phyloP scores from a whole-genome alignment of 1,139 yeast species.

The Geotrichum australiense region DNA sequence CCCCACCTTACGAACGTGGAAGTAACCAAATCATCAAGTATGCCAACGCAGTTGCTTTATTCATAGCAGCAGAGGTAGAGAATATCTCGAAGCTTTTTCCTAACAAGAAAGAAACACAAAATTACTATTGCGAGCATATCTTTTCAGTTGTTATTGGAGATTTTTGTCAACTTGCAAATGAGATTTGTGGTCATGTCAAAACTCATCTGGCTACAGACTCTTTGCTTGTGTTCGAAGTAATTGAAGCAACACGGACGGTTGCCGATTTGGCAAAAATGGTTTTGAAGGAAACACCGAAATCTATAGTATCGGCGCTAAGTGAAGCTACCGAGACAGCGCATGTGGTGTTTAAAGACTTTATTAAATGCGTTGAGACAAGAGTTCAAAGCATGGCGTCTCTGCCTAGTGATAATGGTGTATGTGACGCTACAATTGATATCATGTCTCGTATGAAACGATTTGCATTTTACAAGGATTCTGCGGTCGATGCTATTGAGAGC shows the following conservation, averaged over 20 bases:
- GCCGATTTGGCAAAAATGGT: constrained; percentile 20
- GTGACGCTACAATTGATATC: constrained; percentile 61
- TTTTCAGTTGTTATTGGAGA: constrained; percentile 34
- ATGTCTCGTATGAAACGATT: constrained; percentile 57
- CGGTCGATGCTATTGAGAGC: constrained; percentile 45
- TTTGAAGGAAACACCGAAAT: constrained; percentile 21
- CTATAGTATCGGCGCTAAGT: constrained; percentile 22
- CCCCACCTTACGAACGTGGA: constrained; percentile 51
- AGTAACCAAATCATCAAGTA: constrained; percentile 53
- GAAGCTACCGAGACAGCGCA: constrained; percentile 30
- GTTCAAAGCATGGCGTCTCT: constrained; percentile 40
- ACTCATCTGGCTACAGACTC: constrained; percentile 25
- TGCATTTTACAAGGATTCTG: constrained; percentile 54
- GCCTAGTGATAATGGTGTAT: constrained; percentile 60
- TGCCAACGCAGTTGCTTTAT: constrained; percentile 46
- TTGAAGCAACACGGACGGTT: constrained; percentile 23
- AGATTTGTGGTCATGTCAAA: constrained; percentile 30
- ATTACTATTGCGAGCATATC: constrained; percentile 36
- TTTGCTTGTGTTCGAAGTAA: constrained; percentile 26
- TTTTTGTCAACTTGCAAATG: constrained; percentile 33
- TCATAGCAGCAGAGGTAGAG: constrained; percentile 31
- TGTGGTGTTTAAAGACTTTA: constrained; percentile 50
- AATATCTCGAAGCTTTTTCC: constrained; percentile 23
- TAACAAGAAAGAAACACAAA: constrained; percentile 17
- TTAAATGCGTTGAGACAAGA: constrained; percentile 48